Percentiles rank a stretch among this genome's conserved stretches.
These are phyloP conservation scores for Micromonas pusilla DNA, from an alignment of 139 green algal species.

Conservation along the genomic window DNA sequence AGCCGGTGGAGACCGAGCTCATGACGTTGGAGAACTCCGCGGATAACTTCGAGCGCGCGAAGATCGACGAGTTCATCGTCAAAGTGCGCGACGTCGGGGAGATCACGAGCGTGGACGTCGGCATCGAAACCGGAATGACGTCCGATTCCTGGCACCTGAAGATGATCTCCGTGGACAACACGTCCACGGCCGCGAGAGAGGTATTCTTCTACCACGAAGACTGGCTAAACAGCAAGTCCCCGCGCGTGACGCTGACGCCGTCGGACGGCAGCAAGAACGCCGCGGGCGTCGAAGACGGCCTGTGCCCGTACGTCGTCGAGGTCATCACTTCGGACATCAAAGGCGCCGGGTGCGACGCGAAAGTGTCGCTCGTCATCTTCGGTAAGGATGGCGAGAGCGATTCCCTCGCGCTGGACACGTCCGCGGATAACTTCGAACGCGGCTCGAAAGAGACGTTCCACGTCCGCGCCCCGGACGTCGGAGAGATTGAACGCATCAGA, in stretches of 20 bases:
- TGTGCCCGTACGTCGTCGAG: not conserved
- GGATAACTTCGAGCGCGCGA: constrained; percentile 23
- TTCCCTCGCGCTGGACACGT: not conserved
- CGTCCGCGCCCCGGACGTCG: constrained; percentile 44
- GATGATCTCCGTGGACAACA: constrained; percentile 50
- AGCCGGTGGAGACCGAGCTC: not conserved
- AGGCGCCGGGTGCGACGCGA: constrained; percentile 53
- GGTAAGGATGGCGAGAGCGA: constrained; percentile 37
- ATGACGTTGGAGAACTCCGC: not conserved
- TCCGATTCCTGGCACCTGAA: constrained; percentile 55
- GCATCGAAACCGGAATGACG: constrained; percentile 48
- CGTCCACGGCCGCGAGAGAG: constrained; percentile 34
- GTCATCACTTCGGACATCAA: constrained; percentile 47
- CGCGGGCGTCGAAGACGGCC: not conserved
- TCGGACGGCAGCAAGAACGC: not conserved
- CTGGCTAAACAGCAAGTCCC: not conserved
- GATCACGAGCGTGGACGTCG: constrained; percentile 45
- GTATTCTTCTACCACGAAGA: constrained; percentile 19
- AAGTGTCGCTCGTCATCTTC: constrained; percentile 42
- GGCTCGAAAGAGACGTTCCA: constrained; percentile 42
- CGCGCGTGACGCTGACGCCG: not conserved
- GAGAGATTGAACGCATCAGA: constrained; percentile 33
- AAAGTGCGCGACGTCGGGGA: constrained; percentile 38
- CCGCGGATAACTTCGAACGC: constrained; percentile 37
- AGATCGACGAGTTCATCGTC: constrained; percentile 46